A percentile compares a stretch with the other conserved stretches of the same genome.
Conservation (phyloP, 441 rosid species). For the Viola pubescens region DNA sequence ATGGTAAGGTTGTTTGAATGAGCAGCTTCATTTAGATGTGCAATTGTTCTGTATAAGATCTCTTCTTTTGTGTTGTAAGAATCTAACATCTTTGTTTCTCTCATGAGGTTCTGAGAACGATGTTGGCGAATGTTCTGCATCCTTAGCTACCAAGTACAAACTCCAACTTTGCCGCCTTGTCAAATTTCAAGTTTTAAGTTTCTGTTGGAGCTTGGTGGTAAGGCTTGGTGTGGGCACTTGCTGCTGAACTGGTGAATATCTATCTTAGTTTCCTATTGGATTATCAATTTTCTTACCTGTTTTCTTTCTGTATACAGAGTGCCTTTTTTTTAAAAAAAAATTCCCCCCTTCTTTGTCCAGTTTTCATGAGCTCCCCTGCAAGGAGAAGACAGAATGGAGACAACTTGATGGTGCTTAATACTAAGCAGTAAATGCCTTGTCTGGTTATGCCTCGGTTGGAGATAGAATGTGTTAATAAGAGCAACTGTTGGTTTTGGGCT, state of each 20-base stretch:
- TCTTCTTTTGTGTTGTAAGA: background rate
- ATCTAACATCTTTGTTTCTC: constrained; percentile 10
- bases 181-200: constrained; percentile 41
- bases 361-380: constrained; percentile 31
- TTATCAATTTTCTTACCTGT: background rate
- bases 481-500: constrained; percentile 30
- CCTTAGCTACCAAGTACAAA: constrained; percentile 42
- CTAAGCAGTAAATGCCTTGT: constrained; percentile 32
- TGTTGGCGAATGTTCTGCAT: constrained; percentile 49
- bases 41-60: background rate
- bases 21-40: background rate
- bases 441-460: constrained; percentile 32
- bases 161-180: constrained; percentile 58
- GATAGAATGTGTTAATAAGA: constrained; percentile 34
- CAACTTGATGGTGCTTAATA: constrained; percentile 28
- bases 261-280: background rate
- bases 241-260: constrained; percentile 57
- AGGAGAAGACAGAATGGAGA: constrained; percentile 22
- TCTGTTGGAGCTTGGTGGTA: constrained; percentile 69
- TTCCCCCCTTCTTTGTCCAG: constrained; percentile 13
- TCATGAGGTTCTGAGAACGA: constrained; percentile 41
- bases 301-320: background rate
- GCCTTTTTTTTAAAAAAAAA: background rate
- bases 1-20: constrained; percentile 34
- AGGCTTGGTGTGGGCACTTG: constrained; percentile 58